A percentile compares a stretch with the other conserved stretches of the same genome.
Evolutionary conservation across 768 basidiomycete species (phyloP).

Genomic region (Tricholoma sp.): DNA sequence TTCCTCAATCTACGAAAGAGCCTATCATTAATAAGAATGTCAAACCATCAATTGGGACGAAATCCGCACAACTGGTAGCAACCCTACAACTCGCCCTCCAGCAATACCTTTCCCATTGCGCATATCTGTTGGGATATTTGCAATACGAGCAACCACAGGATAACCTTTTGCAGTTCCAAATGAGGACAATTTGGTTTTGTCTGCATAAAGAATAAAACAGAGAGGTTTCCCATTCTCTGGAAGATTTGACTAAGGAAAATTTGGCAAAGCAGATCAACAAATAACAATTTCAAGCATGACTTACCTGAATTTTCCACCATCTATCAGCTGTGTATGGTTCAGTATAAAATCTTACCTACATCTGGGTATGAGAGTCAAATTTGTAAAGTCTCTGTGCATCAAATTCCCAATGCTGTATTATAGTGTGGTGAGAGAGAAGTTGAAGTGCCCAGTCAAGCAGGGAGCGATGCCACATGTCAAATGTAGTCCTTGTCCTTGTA

Average conservation of each 20-base stretch:
- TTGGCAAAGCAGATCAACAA: not conserved
- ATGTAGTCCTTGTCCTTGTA: not conserved
- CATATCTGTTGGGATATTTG: slow-evolving; percentile 25
- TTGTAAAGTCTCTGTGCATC: slow-evolving; percentile 25
- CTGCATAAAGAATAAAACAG: slow-evolving; percentile 22
- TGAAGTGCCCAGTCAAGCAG: slow-evolving; percentile 25
- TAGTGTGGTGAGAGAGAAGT: slow-evolving; percentile 17
- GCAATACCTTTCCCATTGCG: slow-evolving; percentile 25
- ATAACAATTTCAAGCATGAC: not conserved
- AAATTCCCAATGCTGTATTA: slow-evolving; percentile 23
- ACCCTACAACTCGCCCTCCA: slow-evolving; percentile 32
- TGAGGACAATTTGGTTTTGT: slow-evolving; percentile 21
- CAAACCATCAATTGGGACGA: too few relatives aligned
- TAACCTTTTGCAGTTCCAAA: slow-evolving; percentile 32
- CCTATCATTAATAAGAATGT: too few relatives aligned
- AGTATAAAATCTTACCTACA: slow-evolving; percentile 20
- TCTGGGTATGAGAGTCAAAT: slow-evolving; percentile 13
- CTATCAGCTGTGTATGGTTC: slow-evolving; percentile 29
- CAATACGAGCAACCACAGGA: slow-evolving; percentile 27
- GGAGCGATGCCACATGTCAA: slow-evolving; percentile 15
- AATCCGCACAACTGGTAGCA: slow-evolving; percentile 22
- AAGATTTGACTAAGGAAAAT: slow-evolving; percentile 8
- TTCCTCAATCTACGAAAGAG: slow-evolving; percentile 20
- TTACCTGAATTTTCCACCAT: slow-evolving; percentile 31
- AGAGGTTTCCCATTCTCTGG: slow-evolving; percentile 20